Base-by-base conservation (phyloP, 1,284 basidiomycete genomes). In the Pisolithus thermaeus region DNA sequence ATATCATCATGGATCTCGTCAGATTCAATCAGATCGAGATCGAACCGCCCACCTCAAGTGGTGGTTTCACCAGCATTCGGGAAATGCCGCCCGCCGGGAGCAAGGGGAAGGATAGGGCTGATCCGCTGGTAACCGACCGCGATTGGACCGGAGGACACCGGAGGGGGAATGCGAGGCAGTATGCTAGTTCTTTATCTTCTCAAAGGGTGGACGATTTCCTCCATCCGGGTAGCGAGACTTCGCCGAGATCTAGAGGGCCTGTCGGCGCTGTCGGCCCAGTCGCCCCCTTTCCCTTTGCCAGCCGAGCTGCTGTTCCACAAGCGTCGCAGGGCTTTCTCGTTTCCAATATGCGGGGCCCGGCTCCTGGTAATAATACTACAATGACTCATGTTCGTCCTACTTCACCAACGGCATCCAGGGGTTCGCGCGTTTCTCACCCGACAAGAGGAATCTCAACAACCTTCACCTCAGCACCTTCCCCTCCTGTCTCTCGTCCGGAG, bases 1-100 rank as follows among this genome's bases (percentile, higher is more conserved):
- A 93, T 61, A 73, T 94, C 50, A 83, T 94, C 58, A 69, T 94
- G 60, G 91, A 95, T 70, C 71, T 94, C 52, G 79, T 75, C 57
- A 76, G 76, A 59, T 72, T 95, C 51, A 73, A 74, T 50, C 81
- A 83, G 45, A 75, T 86, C 49, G 80, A 81, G 43, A 83, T 88
- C 56, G 87, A 84, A 58, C 63, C 75, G 12, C 88, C 87, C 1
- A 67, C 67, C 7, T 67, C 63, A 11, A 73, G 73, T 28, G 77
- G 77, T 6, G 73, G 77, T 4, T 87, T 77, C 66, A 81, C 78
- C 1, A 77, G 78, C 49, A 71, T 88, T 30, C 70, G 68, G 45
- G 76, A 83, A 59, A 79, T 79, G 64, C 71, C 73, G 2, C 59
- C 69, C 6, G 66, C 70, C 3, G 73, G 73, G 25, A 74, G 72